Evolutionary conservation across 176 grass and related monocot genomes (phyloP), one percentile per base, ranked within the genome.

Genomic region (Triticum dicoccoides): DNA sequence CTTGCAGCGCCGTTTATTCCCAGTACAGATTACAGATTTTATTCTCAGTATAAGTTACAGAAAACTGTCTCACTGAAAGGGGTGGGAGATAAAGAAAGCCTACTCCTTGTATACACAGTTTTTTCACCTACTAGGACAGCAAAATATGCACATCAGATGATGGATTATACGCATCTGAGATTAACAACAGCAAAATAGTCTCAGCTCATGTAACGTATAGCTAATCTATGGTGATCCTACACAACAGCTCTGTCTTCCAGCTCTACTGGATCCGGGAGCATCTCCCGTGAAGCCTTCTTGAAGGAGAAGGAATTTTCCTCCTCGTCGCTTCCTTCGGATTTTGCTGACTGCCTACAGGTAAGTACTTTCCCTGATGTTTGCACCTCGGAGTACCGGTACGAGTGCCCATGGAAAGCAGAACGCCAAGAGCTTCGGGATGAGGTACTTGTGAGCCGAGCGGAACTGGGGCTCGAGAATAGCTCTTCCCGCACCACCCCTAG

Each of bases 401-500:
- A 91, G 61, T 92, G 83, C 62, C 92, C 93, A 34, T 88, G 63
- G 65, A 95, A 85, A 25, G 91, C 89, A 76, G 69, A 88, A 39
- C 69, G 91, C 95, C 95, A 98, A 9, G 93, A 98, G 49, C 90
- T 87, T 8, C 85, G 84, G 68, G 80, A 92, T 65, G 96, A 95
- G 74, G 87, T 83, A 51, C 64, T 85, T 35, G 69, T 89, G 15
- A 93, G 67, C 8, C 76, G 90, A 89, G 74, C 70, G 23, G 95
- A 86, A 75, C 82, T 76, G 15, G 79, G 78, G 8, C 82, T 76
- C 15, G 82, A 75, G 9, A 12, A 27, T 29, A 86, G 71, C 63
- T 95, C 96, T 18, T 96, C 91, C 65, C 91, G 85, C 61, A 98
- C 92, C 62, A 98, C 91, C 77, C 74, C 88, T 34, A 98, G 86